These are phyloP conservation scores for Trypanosoma lewisi DNA, from an alignment of 208 protist species.

Conservation along the genomic window DNA sequence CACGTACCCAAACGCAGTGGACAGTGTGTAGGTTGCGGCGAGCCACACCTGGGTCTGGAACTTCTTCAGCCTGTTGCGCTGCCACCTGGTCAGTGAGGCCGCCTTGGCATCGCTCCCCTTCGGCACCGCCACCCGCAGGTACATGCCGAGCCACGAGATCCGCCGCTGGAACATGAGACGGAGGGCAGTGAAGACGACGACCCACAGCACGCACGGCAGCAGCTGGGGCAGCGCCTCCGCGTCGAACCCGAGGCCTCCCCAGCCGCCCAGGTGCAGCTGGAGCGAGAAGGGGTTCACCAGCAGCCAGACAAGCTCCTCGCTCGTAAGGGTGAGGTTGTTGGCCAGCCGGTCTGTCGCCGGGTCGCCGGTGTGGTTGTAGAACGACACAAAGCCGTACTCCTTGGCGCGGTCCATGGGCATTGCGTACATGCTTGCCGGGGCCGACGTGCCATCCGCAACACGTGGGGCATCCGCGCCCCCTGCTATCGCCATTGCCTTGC, in stretches of 20 bases:
- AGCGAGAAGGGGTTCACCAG: slow-evolving; percentile 24
- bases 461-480: background rate
- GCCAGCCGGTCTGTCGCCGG: background rate
- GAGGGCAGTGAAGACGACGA: slow-evolving; percentile 45
- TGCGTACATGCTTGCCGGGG: slow-evolving; percentile 8
- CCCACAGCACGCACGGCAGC: slow-evolving; percentile 39
- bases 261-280: slow-evolving; percentile 15
- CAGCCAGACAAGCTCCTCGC: slow-evolving; percentile 24
- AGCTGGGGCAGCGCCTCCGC: slow-evolving; percentile 25
- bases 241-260: slow-evolving; percentile 47
- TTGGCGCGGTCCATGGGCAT: slow-evolving; percentile 11
- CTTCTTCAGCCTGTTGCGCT: slow-evolving; percentile 44
- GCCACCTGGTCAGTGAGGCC: slow-evolving; percentile 30
- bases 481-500: slow-evolving; percentile 18
- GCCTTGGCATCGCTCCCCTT: slow-evolving; percentile 18
- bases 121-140: slow-evolving; percentile 47
- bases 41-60: slow-evolving; percentile 83
- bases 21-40: slow-evolving; percentile 50
- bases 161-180: slow-evolving; percentile 42
- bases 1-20: slow-evolving; percentile 49
- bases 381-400: slow-evolving; percentile 21
- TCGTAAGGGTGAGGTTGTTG: slow-evolving; percentile 25
- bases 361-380: slow-evolving; percentile 21
- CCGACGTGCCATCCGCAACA: slow-evolving; percentile 4
- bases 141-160: slow-evolving; percentile 49